These are phyloP conservation scores for Cadophora gregata DNA, from an alignment of 2,329 filamentous ascomycete species.

Conservation along the genomic window DNA sequence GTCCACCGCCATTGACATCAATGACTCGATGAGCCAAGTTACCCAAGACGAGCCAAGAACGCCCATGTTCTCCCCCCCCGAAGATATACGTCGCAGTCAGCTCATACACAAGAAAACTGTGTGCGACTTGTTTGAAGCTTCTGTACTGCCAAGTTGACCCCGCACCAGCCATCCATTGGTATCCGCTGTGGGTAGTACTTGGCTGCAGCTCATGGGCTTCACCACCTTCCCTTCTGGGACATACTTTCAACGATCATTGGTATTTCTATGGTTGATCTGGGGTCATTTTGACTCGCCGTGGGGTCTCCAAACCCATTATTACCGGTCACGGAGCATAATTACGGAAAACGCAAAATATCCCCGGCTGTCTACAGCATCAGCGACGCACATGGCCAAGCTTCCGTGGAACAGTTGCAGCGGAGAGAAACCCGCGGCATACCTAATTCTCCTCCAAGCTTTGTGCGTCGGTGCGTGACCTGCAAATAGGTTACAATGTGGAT, in stretches of 20 bases:
- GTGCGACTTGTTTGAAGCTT: constrained; percentile 19
- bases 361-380: neutral
- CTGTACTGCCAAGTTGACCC: constrained; percentile 10
- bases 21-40: constrained; percentile 12
- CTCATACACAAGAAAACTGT: neutral
- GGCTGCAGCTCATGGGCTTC: constrained; percentile 2
- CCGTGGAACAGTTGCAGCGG: neutral
- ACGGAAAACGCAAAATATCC: neutral
- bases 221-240: constrained; percentile 3
- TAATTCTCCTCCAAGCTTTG: neutral
- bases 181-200: constrained; percentile 6
- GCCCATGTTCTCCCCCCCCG: neutral
- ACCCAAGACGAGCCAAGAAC: constrained; percentile 14
- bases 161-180: constrained; percentile 5
- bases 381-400: constrained; percentile 2
- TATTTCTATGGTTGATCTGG: neutral
- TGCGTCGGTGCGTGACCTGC: constrained; percentile 10
- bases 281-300: constrained; percentile 5
- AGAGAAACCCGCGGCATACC: neutral
- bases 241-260: neutral
- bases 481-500: constrained; percentile 13
- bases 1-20: constrained; percentile 5
- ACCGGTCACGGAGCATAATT: neutral
- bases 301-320: constrained; percentile 3
- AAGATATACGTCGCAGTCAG: constrained; percentile 10